These are phyloP conservation scores for Phytopythium aichiense DNA, from an alignment of 352 stramenopile genomes.

Conservation along the genomic window DNA sequence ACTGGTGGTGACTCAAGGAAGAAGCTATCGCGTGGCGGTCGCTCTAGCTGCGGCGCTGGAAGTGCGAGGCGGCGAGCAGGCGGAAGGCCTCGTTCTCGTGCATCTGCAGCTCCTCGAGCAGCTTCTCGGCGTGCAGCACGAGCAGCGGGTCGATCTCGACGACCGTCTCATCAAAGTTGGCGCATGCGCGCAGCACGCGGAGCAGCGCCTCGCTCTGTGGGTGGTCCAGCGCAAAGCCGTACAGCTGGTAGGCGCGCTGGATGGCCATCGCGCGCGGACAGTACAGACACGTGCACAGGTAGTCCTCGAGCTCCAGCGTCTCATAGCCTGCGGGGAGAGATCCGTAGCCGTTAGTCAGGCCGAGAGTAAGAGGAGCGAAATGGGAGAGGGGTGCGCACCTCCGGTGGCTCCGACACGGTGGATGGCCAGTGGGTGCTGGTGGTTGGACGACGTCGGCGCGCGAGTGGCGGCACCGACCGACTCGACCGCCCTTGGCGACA, in stretches of 20 bases:
- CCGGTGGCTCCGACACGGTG: background rate
- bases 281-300: constrained; percentile 60
- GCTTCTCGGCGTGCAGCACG: constrained; percentile 41
- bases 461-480: background rate
- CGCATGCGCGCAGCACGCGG: constrained; percentile 52
- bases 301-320: constrained; percentile 29
- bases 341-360: background rate
- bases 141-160: constrained; percentile 34
- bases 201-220: constrained; percentile 28
- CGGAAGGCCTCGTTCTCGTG: constrained; percentile 61
- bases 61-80: constrained; percentile 40
- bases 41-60: constrained; percentile 11
- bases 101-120: constrained; percentile 35
- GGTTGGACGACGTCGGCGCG: background rate
- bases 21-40: background rate
- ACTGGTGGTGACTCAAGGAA: background rate
- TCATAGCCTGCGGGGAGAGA: background rate
- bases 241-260: constrained; percentile 39
- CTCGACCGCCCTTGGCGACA: background rate
- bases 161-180: constrained; percentile 71
- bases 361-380: background rate
- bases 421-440: constrained; percentile 6
- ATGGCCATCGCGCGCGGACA: constrained; percentile 51
- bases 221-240: constrained; percentile 31
- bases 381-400: background rate